Base-by-base conservation (phyloP, 2,329 filamentous ascomycete genomes). In the Aspergillus tubingensis region DNA sequence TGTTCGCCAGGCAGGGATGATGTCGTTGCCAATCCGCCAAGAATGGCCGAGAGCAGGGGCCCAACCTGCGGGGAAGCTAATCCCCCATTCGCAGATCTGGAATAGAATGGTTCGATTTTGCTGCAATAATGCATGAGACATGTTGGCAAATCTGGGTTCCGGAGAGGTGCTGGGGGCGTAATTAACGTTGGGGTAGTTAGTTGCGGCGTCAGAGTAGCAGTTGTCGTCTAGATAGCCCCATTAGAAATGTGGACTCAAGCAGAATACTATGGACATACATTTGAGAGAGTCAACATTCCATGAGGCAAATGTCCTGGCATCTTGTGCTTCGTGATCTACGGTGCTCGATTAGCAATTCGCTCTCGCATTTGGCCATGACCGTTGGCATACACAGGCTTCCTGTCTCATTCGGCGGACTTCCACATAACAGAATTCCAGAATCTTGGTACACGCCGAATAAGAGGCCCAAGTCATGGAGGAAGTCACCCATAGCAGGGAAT, bases 11-110 rank as follows among this genome's bases (percentile, higher is more conserved):
- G 74, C 74, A 41, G 81, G 80, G 57, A 79, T 81, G 54, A 85
- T 84, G 62, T 85, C 82, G 61, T 85, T 84, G 57, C 80, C 82
- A 59, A 85, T 84, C 44, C 82, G 73, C 77, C 81, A 84, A 0
- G 77, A 76, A 48, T 83, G 79, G 1, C 80, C 80, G 3, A 83
- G 72, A 0, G 70, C 68, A 2, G 80, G 74, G 0, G 81, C 81
- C 81, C 82, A 84, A 4, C 76, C 72, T 0, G 80, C 79, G 0
- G 83, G 75, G 48, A 83, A 76, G 25, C 77, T 82, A 5, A 83
- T 73, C 0, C 82, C 82, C 82, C 82, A 85, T 67, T 85, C 82
- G 62, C 82, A 85, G 8, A 84, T 75, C 38, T 81, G 80, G 60
- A 83, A 84, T 3, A 81, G 68, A 2, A 83, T 79, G 5, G 78